phyloP scores from a whole-genome alignment of 345 rosid genomes.

The Anastatica hierochuntica region DNA sequence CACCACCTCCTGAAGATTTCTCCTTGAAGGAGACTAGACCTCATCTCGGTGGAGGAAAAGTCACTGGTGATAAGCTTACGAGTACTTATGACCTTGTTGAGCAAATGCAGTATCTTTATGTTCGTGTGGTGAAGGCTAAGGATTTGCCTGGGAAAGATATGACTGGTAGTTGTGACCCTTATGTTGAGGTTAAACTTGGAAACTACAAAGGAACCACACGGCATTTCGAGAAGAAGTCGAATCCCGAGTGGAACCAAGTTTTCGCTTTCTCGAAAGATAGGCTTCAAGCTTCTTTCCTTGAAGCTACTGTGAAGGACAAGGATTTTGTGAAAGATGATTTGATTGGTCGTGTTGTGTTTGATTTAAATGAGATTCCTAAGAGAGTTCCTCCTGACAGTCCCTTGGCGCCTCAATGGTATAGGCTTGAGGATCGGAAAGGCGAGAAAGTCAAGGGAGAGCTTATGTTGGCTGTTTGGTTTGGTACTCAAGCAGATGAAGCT shows the following conservation, averaged over 20 bases:
- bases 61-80: constrained; percentile 68
- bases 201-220: constrained; percentile 79
- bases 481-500: constrained; percentile 97
- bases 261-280: constrained; percentile 79
- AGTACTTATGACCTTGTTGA: constrained; percentile 94
- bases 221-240: constrained; percentile 69
- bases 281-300: constrained; percentile 70
- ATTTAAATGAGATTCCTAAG: constrained; percentile 74
- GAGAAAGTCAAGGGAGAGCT: constrained; percentile 68
- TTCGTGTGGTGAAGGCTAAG: constrained; percentile 86
- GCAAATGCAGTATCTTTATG: constrained; percentile 90
- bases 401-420: constrained; percentile 89
- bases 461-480: constrained; percentile 96
- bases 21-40: constrained; percentile 76
- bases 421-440: constrained; percentile 62
- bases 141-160: constrained; percentile 73
- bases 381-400: constrained; percentile 95
- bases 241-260: constrained; percentile 91
- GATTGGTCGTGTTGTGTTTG: constrained; percentile 61
- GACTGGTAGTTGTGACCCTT: constrained; percentile 90
- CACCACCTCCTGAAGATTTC: constrained; percentile 73
- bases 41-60: constrained; percentile 73
- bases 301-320: constrained; percentile 74
- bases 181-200: constrained; percentile 83
- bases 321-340: constrained; percentile 77